Percentiles rank a stretch among this genome's conserved stretches.
Evolutionary conservation across 129 eudicot species (phyloP).

Genomic region (Tanacetum coccineum): DNA sequence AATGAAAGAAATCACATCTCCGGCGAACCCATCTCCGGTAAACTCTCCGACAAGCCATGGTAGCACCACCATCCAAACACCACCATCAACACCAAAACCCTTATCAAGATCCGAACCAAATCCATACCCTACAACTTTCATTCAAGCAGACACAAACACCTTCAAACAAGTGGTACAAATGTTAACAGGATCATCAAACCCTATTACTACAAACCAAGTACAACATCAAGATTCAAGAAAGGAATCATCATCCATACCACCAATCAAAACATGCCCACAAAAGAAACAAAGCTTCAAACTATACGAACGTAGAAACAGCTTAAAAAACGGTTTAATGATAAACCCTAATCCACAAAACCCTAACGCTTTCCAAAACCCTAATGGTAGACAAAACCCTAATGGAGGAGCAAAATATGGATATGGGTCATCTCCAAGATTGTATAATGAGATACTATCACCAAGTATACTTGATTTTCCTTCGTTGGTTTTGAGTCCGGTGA

Average conservation of each 20-base stretch:
- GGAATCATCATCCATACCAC: slow-evolving; percentile 38
- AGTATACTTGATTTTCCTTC: slow-evolving; percentile 88
- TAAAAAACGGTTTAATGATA: slow-evolving; percentile 72
- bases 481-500: slow-evolving; percentile 74
- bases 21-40: slow-evolving; percentile 52
- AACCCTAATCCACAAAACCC: slow-evolving; percentile 36
- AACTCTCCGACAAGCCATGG: slow-evolving; percentile 52
- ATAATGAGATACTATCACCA: slow-evolving; percentile 70
- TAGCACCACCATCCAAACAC: slow-evolving; percentile 33
- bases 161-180: slow-evolving; percentile 54
- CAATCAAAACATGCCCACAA: slow-evolving; percentile 54
- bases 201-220: slow-evolving; percentile 5
- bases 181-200: slow-evolving; percentile 44
- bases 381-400: slow-evolving; percentile 32
- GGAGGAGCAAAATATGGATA: slow-evolving; percentile 28
- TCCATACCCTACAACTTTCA: slow-evolving; percentile 49
- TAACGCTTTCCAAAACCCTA: too few species aligned
- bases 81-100: slow-evolving; percentile 38
- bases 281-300: slow-evolving; percentile 78
- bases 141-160: slow-evolving; percentile 42
- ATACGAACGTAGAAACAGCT: slow-evolving; percentile 67
- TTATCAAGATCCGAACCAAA: slow-evolving; percentile 48
- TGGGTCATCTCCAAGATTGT: slow-evolving; percentile 44
- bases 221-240: slow-evolving; percentile 28
- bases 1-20: slow-evolving; percentile 69